Evolutionary conservation across 164 flowering plant genomes (phyloP), one percentile per base, ranked within the genome.

Genomic region (Dillenia turbinata): DNA sequence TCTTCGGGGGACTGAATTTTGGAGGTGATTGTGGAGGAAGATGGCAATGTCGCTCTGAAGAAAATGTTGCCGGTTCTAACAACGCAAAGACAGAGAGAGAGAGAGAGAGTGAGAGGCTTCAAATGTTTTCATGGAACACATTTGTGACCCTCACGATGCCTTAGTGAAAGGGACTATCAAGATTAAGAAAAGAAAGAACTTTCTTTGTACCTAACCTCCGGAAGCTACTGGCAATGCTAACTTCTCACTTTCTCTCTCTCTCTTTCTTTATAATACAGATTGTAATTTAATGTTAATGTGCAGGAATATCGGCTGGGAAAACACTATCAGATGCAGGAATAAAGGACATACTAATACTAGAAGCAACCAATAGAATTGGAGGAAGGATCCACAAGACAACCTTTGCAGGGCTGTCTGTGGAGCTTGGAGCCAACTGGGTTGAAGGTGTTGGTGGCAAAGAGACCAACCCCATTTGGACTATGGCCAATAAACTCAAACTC

Each of bases 361-460:
- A 78, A 64, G 83, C 72, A 11, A 69, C 78, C 1, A 47, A 69
- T 48, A 19, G 78, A 54, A 74, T 79, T 2, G 80, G 78, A 1
- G 80, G 83, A 10, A 69, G 79, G 9, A 73, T 79, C 14, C 40
- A 56, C 10, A 76, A 76, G 22, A 65, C 71, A 1, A 53, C 64
- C 12, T 79, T 79, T 56, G 68, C 73, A 15, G 83, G 83, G 2
- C 8, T 71, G 14, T 63, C 69, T 4, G 70, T 79, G n/a, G 82
- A 79, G 66, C 53, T 73, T 24, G 82, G 82, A 46, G 82, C 82
- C 3, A 79, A 79, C 47, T 79, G 82, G 82, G 75, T 78, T 0
- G 78, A 76, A 63, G 79, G 79, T 17, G 78, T 71, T 45, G 69
- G 67, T 12, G 79, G 77, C 9, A 12, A 59, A 43, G 46, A 73